Evolutionary conservation across 441 rosid species (phyloP).

Genomic region (Aleurites moluccanus): DNA sequence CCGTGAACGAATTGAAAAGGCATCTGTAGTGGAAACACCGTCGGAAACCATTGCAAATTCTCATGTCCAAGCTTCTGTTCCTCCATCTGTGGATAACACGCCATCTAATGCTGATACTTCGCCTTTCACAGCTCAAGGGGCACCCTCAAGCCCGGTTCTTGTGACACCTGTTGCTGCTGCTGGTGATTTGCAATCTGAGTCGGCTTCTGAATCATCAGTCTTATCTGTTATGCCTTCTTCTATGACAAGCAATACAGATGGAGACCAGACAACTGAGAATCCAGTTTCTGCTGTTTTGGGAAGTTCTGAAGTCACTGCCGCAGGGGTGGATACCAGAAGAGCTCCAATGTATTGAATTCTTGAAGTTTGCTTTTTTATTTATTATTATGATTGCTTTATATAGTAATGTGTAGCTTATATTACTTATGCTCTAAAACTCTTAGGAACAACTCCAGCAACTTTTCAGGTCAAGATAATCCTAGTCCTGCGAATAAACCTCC

Average conservation of each 20-base stretch:
- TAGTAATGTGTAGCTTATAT: slow-evolving; percentile 41
- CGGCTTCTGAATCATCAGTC: slow-evolving; percentile 36
- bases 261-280: slow-evolving; percentile 27
- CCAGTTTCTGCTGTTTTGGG: slow-evolving; percentile 30
- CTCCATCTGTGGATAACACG: slow-evolving; percentile 35
- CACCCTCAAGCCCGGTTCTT: slow-evolving; percentile 60
- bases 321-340: slow-evolving; percentile 29
- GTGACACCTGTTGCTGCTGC: slow-evolving; percentile 52
- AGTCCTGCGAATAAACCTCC: slow-evolving; percentile 42
- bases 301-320: slow-evolving; percentile 28
- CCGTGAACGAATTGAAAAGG: slow-evolving; percentile 71
- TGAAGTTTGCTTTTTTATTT: neutral
- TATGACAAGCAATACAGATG: slow-evolving; percentile 38
- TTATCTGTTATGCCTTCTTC: slow-evolving; percentile 41
- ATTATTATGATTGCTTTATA: slow-evolving; percentile 11
- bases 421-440: slow-evolving; percentile 27
- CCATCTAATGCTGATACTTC: slow-evolving; percentile 42
- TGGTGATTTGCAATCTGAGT: slow-evolving; percentile 32
- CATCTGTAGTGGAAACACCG: slow-evolving; percentile 41
- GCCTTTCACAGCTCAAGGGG: slow-evolving; percentile 36
- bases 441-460: slow-evolving; percentile 45
- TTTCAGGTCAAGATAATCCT: slow-evolving; percentile 35
- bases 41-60: slow-evolving; percentile 35
- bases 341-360: slow-evolving; percentile 40
- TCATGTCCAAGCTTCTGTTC: slow-evolving; percentile 30